A percentile compares a stretch with the other conserved stretches of the same genome.
Evolutionary conservation across 2,329 filamentous ascomycete genomes (phyloP).

Genomic region (Stachybotrys echinatus): DNA sequence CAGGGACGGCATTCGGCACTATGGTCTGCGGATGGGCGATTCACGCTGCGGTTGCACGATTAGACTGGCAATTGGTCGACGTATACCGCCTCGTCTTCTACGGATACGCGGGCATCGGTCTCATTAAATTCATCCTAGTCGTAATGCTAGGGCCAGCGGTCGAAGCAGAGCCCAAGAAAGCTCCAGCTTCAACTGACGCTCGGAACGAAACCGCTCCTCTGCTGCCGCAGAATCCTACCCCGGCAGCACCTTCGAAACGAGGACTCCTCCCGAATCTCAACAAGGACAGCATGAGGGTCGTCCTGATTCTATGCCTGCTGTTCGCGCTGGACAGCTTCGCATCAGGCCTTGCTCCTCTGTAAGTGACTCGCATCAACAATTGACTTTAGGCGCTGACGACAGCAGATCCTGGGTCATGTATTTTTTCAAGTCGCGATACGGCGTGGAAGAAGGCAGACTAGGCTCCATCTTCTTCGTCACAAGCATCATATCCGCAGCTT

Average conservation of each 20-base stretch:
- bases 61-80: constrained; percentile 36
- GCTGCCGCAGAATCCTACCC: constrained; percentile 6
- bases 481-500: constrained; percentile 43
- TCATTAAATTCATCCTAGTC: constrained; percentile 50
- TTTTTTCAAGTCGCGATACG: constrained; percentile 46
- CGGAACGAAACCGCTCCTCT: constrained; percentile 12
- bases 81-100: constrained; percentile 54
- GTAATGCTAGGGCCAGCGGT: constrained; percentile 41
- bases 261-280: constrained; percentile 53
- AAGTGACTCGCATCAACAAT: constrained; percentile 17
- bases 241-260: background rate
- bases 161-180: constrained; percentile 26
- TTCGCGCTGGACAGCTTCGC: constrained; percentile 66
- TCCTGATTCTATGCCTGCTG: constrained; percentile 59
- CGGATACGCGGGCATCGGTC: constrained; percentile 50
- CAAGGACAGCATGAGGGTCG: constrained; percentile 43
- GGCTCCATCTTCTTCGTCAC: constrained; percentile 52
- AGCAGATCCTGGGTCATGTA: constrained; percentile 53
- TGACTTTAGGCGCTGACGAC: constrained; percentile 11
- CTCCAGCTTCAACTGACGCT: background rate
- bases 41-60: constrained; percentile 36
- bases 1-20: constrained; percentile 56
- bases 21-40: constrained; percentile 55
- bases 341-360: constrained; percentile 62
- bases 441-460: constrained; percentile 41